Percentiles rank a stretch among this genome's conserved stretches.
These are phyloP conservation scores for Rhododendron mucronatum DNA, from an alignment of 148 eudicot genomes.

Conservation along the genomic window DNA sequence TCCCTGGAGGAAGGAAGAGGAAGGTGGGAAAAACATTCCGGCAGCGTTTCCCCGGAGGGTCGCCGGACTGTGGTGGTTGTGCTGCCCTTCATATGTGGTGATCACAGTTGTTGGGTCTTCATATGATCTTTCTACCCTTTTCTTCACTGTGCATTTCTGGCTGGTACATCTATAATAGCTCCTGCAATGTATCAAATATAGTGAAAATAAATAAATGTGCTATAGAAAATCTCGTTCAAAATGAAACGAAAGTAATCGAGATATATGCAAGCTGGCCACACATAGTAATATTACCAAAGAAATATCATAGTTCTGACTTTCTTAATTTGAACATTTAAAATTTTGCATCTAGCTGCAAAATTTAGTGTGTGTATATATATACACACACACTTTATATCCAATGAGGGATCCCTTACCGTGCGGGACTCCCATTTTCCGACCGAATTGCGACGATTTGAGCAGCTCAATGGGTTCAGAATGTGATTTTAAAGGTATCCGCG, in stretches of 20 bases:
- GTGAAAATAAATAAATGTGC: not conserved
- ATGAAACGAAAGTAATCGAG: not conserved
- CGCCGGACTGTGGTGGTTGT: slow-evolving; percentile 32
- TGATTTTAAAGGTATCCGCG: too few species aligned
- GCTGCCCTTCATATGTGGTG: slow-evolving; percentile 34
- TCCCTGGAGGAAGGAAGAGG: not conserved
- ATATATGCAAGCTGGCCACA: not conserved
- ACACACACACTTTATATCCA: too few species aligned
- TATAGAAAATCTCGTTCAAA: not conserved
- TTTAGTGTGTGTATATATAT: not conserved
- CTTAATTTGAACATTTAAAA: not conserved
- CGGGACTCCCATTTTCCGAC: too few species aligned
- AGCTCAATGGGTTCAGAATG: too few species aligned
- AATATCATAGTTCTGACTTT: not conserved
- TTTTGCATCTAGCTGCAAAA: not conserved
- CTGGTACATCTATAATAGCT: slow-evolving; percentile 35
- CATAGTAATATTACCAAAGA: not conserved
- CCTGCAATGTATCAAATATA: slow-evolving; percentile 10
- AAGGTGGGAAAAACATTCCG: slow-evolving; percentile 14
- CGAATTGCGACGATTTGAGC: too few species aligned
- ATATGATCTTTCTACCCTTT: slow-evolving; percentile 28
- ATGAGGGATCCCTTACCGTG: too few species aligned
- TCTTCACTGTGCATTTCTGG: slow-evolving; percentile 33
- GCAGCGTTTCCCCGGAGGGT: slow-evolving; percentile 22
- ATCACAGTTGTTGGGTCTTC: slow-evolving; percentile 29